Evolutionary conservation across 768 basidiomycete species (phyloP), one percentile per base, ranked within the genome.

Genomic region (Lentinus brumalis): DNA sequence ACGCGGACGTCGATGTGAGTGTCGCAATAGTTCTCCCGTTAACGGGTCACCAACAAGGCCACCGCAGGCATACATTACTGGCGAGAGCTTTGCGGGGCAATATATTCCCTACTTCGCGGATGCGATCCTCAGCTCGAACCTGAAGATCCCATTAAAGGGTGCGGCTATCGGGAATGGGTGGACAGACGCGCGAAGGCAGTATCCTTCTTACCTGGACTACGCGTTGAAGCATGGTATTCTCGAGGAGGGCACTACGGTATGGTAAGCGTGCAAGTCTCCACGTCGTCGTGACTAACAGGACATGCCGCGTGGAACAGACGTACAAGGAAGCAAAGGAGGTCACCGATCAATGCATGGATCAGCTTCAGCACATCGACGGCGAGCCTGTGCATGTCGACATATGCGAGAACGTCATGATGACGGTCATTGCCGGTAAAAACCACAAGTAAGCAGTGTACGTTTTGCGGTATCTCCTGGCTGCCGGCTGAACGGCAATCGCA

Each of bases 31-130:
- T 29, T 38, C 61, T 50, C 7, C 35, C 30, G 57, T n/a, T 40
- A 12, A 57, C 45, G 35, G 32, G 50, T 26, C 29, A 45, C 50
- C 56, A 15, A n/a, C 29, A 4, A 44, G 50, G 21, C 21, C 14
- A 15, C n/a, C 26, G 8, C 70, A 98, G 96, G 97, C 96, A 6
- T 99, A 96, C 74, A 76, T 99, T 4, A 92, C 91, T 0, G 97
- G 97, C 60, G 97, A 99, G 79, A 95, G 93, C 62, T 99, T 87
- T 73, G 97, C 96, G 30, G 97, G 97, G 26, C 96, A 98, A 77
- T 98, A 91, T 79, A 96, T 99, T 68, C 97, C 97, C 4, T 96
- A 93, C 74, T 95, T 95, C 68, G 95, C 93, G 68, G 83, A 94
- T 64, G 90, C 86, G 16, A 79, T 96, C 47, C 77, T 97, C 32